Percentiles rank a stretch among this genome's conserved stretches.
Conservation (phyloP, 441 rosid species). For the Jatropha multifida region DNA sequence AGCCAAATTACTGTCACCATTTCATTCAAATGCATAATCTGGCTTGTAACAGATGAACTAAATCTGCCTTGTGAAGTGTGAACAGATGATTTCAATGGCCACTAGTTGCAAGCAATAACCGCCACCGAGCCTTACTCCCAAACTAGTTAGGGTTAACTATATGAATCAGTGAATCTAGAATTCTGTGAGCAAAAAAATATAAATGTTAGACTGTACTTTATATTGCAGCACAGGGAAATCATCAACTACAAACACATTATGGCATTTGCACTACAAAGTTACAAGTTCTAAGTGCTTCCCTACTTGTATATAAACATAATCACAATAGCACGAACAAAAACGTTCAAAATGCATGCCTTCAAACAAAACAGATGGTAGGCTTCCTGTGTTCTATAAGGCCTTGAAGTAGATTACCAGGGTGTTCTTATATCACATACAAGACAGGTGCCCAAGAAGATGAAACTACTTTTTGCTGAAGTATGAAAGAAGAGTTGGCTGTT, state of each 20-base stretch:
- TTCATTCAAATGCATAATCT: background rate
- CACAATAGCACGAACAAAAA: conserved; percentile 11
- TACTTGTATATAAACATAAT: background rate
- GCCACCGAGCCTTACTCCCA: too few relatives aligned
- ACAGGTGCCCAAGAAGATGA: background rate
- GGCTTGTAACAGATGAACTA: background rate
- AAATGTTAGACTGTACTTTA: too few relatives aligned
- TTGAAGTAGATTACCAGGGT: too few relatives aligned
- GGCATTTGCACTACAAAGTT: too few relatives aligned
- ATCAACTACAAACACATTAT: too few relatives aligned
- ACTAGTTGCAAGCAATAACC: too few relatives aligned
- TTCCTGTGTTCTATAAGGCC: background rate
- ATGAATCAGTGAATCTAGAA: too few relatives aligned
- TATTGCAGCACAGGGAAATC: too few relatives aligned
- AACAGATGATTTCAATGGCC: too few relatives aligned
- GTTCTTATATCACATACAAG: background rate
- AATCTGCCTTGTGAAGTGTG: background rate
- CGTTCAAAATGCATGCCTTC: background rate
- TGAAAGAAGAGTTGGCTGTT: conserved; percentile 63
- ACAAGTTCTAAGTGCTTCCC: background rate
- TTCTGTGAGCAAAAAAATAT: too few relatives aligned
- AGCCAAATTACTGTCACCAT: background rate
- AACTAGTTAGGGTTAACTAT: too few relatives aligned
- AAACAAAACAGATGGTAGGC: background rate
- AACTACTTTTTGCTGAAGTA: conserved; percentile 56